Evolutionary conservation across 2,329 filamentous ascomycete species (phyloP).

Genomic region (Ophiostoma novo-ulmi): DNA sequence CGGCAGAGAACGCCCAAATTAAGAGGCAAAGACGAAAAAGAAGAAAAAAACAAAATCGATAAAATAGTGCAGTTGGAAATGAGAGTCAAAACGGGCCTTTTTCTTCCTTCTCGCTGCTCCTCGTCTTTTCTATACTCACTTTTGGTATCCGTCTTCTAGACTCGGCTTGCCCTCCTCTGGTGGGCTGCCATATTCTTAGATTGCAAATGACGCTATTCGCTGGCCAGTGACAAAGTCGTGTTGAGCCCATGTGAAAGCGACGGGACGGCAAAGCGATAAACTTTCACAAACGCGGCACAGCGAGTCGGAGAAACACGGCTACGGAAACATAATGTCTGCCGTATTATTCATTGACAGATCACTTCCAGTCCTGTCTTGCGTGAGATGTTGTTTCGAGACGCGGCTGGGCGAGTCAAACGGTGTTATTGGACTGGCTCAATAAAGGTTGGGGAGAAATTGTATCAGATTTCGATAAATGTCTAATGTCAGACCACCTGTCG

Average conservation of each 20-base stretch:
- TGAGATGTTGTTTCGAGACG: background rate
- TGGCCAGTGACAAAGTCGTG: background rate
- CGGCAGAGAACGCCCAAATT: background rate
- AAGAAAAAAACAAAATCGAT: background rate
- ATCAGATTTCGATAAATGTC: background rate
- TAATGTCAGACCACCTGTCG: background rate
- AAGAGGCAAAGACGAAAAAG: background rate
- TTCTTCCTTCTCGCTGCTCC: background rate
- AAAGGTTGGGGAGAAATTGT: background rate
- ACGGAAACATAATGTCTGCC: background rate
- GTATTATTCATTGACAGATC: background rate
- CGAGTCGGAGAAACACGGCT: conserved; percentile 1
- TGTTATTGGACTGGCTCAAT: background rate
- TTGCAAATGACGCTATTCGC: background rate
- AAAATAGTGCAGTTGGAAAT: background rate
- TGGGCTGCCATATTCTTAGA: background rate
- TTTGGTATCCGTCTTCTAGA: background rate
- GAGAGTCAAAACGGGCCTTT: background rate
- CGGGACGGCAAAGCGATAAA: background rate
- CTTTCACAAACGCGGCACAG: background rate
- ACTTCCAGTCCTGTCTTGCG: background rate
- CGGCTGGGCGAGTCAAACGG: background rate
- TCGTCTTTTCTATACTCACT: background rate
- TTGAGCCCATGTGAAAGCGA: conserved; percentile 3
- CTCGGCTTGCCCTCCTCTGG: background rate